These are phyloP conservation scores for Letharia lupina DNA, from an alignment of 495 filamentous ascomycete species.

Conservation along the genomic window DNA sequence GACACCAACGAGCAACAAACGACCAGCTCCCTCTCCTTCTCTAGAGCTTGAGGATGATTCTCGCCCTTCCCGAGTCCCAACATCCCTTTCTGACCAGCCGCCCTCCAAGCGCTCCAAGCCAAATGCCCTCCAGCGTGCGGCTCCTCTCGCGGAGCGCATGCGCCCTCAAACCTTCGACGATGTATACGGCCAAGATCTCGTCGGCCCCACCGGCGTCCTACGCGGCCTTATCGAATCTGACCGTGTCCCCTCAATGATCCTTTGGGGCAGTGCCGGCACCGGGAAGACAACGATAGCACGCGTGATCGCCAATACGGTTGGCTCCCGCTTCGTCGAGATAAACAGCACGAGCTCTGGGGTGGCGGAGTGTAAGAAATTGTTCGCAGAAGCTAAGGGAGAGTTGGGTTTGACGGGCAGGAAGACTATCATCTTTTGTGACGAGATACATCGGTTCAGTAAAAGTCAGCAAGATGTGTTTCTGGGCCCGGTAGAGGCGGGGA, in stretches of 20 bases:
- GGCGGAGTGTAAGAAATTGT: conserved; percentile 92
- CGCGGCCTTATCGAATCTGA: conserved; percentile 85
- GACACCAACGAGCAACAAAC: conserved; percentile 13
- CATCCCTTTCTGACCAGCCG: conserved; percentile 24
- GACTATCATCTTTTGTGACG: conserved; percentile 96
- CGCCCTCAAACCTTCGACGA: conserved; percentile 77
- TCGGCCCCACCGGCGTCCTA: conserved; percentile 73
- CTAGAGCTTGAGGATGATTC: conserved; percentile 3
- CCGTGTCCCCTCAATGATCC: conserved; percentile 83
- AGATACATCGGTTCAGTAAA: conserved; percentile 92
- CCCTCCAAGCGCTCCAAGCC: conserved; percentile 53
- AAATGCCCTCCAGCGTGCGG: conserved; percentile 54
- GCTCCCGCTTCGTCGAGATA: conserved; percentile 86
- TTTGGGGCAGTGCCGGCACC: conserved; percentile 88
- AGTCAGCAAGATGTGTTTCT: conserved; percentile 92
- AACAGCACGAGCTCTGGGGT: conserved; percentile 87
- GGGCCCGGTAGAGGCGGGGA: conserved; percentile 83
- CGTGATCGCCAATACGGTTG: conserved; percentile 76
- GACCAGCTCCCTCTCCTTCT: conserved; percentile 6
- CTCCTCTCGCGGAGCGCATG: conserved; percentile 90
- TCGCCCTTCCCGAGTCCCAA: not conserved
- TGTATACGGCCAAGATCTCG: conserved; percentile 84
- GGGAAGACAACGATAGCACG: conserved; percentile 96
- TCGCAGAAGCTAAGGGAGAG: conserved; percentile 76
- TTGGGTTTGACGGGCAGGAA: conserved; percentile 72